phyloP scores from a whole-genome alignment of 257 asterid genomes.

The Haberlea rhodopensis region DNA sequence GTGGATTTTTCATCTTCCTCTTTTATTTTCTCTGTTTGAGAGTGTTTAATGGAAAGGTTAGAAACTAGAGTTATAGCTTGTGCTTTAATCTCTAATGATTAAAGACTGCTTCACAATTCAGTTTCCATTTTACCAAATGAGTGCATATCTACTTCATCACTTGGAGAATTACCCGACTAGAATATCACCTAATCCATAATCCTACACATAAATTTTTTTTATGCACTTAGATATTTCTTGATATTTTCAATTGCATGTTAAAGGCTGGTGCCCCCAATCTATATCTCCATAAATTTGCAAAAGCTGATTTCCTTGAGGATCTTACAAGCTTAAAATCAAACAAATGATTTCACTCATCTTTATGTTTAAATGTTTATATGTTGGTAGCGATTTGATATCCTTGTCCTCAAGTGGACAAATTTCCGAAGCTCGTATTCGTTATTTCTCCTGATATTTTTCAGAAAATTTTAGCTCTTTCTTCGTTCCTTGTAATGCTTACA shows the following conservation, averaged over 20 bases:
- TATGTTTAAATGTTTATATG: constrained; percentile 5
- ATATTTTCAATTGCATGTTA: constrained; percentile 10
- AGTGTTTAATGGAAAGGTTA: constrained; percentile 23
- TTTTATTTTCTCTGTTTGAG: constrained; percentile 21
- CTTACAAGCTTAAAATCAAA: neutral
- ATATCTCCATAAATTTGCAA: too few relatives aligned
- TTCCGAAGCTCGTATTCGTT: constrained; percentile 6
- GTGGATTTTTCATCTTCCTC: constrained; percentile 31
- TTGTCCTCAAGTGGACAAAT: neutral
- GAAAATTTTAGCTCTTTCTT: constrained; percentile 5
- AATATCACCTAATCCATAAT: constrained; percentile 43
- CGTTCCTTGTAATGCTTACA: constrained; percentile 15
- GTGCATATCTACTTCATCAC: constrained; percentile 49
- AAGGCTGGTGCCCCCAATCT: constrained; percentile 20
- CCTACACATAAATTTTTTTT: constrained; percentile 38
- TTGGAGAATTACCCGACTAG: constrained; percentile 43
- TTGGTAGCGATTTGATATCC: constrained; percentile 8
- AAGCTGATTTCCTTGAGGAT: constrained; percentile 13
- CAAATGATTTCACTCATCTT: constrained; percentile 3
- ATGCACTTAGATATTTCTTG: constrained; percentile 13
- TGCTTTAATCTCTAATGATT: constrained; percentile 33
- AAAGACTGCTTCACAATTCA: constrained; percentile 32
- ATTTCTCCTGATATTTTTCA: constrained; percentile 8
- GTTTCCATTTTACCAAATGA: constrained; percentile 51
- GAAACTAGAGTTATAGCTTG: constrained; percentile 27